Percentiles rank a stretch among this genome's conserved stretches.
These are phyloP conservation scores for Annona squamosa DNA, from an alignment of 164 flowering plant genomes.

Conservation along the genomic window DNA sequence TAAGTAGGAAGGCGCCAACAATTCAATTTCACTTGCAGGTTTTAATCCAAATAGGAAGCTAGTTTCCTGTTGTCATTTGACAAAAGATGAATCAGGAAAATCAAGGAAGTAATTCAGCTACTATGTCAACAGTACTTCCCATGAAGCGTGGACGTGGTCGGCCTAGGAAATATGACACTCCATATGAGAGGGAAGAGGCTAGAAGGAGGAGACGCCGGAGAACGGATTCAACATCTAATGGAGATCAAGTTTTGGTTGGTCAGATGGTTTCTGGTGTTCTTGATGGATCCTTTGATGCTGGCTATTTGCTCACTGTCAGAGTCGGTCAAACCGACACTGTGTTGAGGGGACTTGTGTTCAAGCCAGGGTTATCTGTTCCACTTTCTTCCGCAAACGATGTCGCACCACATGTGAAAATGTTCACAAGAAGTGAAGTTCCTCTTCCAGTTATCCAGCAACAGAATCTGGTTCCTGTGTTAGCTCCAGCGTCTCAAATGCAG, in stretches of 20 bases:
- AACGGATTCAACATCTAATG: slow-evolving; percentile 15
- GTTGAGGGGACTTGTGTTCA: slow-evolving; percentile 79
- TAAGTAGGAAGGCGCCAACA: neutral
- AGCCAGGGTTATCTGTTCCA: slow-evolving; percentile 66
- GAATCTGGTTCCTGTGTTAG: slow-evolving; percentile 17
- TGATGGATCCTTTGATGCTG: slow-evolving; percentile 80
- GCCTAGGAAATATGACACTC: slow-evolving; percentile 42
- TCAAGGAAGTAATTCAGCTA: slow-evolving; percentile 31
- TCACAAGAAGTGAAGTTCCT: slow-evolving; percentile 44
- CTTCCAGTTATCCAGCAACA: slow-evolving; percentile 20
- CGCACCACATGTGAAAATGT: slow-evolving; percentile 66
- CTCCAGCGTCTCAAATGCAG: slow-evolving; percentile 16
- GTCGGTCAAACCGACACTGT: slow-evolving; percentile 52
- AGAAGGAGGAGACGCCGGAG: slow-evolving; percentile 18
- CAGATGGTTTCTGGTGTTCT: slow-evolving; percentile 66
- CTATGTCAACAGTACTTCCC: slow-evolving; percentile 21
- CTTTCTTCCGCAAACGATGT: slow-evolving; percentile 70
- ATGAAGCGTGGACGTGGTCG: slow-evolving; percentile 75
- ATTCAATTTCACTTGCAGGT: neutral
- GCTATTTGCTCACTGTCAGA: slow-evolving; percentile 69
- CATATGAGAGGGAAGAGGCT: slow-evolving; percentile 4
- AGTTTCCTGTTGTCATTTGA: neutral
- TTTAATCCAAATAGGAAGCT: neutral
- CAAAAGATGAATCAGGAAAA: slow-evolving; percentile 39
- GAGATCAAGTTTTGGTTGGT: slow-evolving; percentile 45